Conservation (phyloP, 176 grass and related monocot genomes). For the Carex scoparia region DNA sequence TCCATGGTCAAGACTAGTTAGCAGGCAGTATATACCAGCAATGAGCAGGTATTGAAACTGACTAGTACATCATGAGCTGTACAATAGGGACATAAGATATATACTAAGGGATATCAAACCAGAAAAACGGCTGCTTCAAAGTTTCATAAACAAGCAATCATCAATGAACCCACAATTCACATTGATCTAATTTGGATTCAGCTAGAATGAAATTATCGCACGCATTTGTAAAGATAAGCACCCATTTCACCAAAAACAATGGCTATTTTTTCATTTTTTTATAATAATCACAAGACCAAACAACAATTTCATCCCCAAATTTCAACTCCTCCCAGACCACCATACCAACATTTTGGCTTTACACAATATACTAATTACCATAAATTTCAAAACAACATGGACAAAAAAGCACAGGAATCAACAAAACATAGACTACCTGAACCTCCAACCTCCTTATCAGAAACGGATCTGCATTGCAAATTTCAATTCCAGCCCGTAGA, state of each 20-base stretch:
- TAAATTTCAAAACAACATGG: not conserved
- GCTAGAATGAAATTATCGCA: not conserved
- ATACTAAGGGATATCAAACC: not conserved
- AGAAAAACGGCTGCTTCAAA: not conserved
- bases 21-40: not conserved
- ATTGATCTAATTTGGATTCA: not conserved
- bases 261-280: not conserved
- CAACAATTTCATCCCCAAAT: constrained; percentile 3
- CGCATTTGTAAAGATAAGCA: not conserved
- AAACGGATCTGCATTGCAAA: not conserved
- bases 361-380: constrained; percentile 15
- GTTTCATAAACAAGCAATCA: not conserved
- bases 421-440: constrained; percentile 20
- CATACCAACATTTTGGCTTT: constrained; percentile 11
- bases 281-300: constrained; percentile 21
- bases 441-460: not conserved
- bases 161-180: not conserved
- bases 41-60: not conserved
- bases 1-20: not conserved
- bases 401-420: constrained; percentile 13
- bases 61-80: not conserved
- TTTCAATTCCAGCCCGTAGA: constrained; percentile 7
- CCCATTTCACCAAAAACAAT: constrained; percentile 2
- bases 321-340: not conserved
- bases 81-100: not conserved